phyloP scores from a whole-genome alignment of 345 rosid species.

The Aegle marmelos region DNA sequence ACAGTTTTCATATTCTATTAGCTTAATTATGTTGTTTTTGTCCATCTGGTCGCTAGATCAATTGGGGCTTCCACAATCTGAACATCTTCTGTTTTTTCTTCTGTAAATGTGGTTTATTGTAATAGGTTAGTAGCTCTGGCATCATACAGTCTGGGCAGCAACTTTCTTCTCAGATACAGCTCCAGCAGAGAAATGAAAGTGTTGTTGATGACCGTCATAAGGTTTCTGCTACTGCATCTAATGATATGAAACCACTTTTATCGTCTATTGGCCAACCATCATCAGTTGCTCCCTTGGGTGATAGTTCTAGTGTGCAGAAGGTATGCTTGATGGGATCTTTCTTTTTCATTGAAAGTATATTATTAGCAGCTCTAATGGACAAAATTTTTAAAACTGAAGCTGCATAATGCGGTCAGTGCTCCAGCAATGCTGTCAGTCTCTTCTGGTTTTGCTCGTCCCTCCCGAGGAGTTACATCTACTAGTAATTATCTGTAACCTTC shows the following conservation, averaged over 20 bases:
- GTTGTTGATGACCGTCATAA: constrained; percentile 59
- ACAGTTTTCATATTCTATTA: not conserved
- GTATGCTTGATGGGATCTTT: constrained; percentile 28
- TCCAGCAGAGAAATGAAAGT: constrained; percentile 59
- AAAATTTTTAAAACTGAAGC: constrained; percentile 11
- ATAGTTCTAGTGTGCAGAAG: constrained; percentile 56
- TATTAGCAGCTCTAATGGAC: not conserved
- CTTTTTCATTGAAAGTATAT: not conserved
- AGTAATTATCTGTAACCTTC: constrained; percentile 48
- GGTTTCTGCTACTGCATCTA: constrained; percentile 30
- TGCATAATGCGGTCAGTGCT: constrained; percentile 44
- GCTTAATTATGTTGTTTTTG: not conserved
- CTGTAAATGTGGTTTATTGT: constrained; percentile 5
- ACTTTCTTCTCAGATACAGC: constrained; percentile 44
- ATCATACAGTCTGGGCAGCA: constrained; percentile 44
- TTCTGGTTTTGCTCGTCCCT: constrained; percentile 59
- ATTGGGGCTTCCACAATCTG: not conserved
- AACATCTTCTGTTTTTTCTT: constrained; percentile 9
- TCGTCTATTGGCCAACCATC: constrained; percentile 43
- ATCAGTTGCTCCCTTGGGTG: constrained; percentile 36
- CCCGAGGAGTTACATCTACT: constrained; percentile 69
- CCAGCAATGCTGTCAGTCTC: constrained; percentile 48
- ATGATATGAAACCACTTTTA: constrained; percentile 42
- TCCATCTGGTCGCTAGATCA: not conserved
- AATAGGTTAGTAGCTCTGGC: constrained; percentile 49